Base-by-base conservation (phyloP, 108 stramenopile genomes). In the Hondaea fermentalgiana region DNA sequence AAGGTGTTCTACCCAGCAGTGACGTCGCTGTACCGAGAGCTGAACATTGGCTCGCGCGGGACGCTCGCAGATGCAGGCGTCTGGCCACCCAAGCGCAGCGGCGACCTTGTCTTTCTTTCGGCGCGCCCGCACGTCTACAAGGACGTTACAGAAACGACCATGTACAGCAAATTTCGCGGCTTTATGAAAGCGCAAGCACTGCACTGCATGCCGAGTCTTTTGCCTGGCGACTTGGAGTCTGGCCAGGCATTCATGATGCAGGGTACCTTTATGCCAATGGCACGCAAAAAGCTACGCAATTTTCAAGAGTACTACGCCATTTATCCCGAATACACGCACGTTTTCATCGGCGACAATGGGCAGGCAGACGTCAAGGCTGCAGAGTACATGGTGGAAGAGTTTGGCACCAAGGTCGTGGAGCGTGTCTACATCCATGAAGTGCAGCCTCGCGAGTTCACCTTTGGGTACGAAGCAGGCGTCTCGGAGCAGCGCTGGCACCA, bases 261-360 rank as follows among this genome's bases (percentile, higher is more conserved):
- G 4, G 95, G 96, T 57, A 96, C 97, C 88, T 96, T 97, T 87
- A 96, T 97, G 88, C 97, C 97, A 0, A 89, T 99, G 44, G 94
- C 94, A 5, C 59, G 60, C 16, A 94, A 94, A 90, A 98, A 98
- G 89, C 96, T 96, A 92, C 95, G 97, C 72, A 99, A 99, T 87
- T 98, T 98, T 89, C 92, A 91, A 87, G 91, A 96, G 91, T 98
- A 95, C 89, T 95, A 96, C 0, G 91, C 94, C 42, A 96, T 99
- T 19, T 99, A 99, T 90, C 98, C 99, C 21, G 99, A 99, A 89
- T 99, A 95, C 88, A 93, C 92, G 59, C 97, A 96, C 89, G 96
- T 98, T 5, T 99, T 99, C 91, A 94, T 99, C 60, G 98, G 98
- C 25, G 99, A 99, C 93, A 99, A 99, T 91, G 99, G 99, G 44